Percentiles rank a stretch among this genome's conserved stretches.
These are phyloP conservation scores for Rubia yunnanensis DNA, from an alignment of 257 asterid genomes.

Conservation along the genomic window DNA sequence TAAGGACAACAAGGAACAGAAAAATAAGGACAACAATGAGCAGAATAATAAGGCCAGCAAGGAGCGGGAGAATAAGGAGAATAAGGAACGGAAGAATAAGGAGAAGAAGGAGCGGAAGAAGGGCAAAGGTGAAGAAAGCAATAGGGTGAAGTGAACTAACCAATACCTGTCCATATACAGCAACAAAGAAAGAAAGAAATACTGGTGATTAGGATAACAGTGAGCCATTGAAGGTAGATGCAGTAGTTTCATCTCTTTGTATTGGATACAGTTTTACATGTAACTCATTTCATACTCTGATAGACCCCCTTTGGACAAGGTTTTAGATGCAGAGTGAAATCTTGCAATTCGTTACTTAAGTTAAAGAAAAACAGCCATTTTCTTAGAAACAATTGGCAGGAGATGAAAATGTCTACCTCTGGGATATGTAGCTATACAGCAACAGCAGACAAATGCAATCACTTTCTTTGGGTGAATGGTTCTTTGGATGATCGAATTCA, in stretches of 20 bases:
- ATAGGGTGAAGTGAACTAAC: conserved; percentile 16
- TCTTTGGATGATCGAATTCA: too few relatives aligned
- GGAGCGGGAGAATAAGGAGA: neutral
- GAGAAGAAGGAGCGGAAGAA: conserved; percentile 10
- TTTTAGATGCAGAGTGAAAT: conserved; percentile 23
- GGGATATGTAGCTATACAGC: too few relatives aligned
- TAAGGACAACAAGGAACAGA: neutral
- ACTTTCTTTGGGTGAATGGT: too few relatives aligned
- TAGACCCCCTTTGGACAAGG: conserved; percentile 21
- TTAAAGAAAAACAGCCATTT: conserved; percentile 23
- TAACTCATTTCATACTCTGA: conserved; percentile 17
- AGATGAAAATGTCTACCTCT: too few relatives aligned
- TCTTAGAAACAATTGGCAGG: neutral
- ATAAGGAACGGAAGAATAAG: conserved; percentile 1
- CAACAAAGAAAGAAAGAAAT: conserved; percentile 15
- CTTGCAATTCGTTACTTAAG: conserved; percentile 26
- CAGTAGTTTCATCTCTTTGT: conserved; percentile 23
- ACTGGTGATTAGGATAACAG: conserved; percentile 22
- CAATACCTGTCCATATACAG: conserved; percentile 15
- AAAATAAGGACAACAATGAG: neutral
- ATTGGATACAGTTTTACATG: conserved; percentile 23
- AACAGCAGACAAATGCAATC: too few relatives aligned
- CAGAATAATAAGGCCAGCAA: neutral
- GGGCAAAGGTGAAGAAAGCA: conserved; percentile 20
- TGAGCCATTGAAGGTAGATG: conserved; percentile 21